Evolutionary conservation across 2,329 filamentous ascomycete genomes (phyloP).

Genomic region (Colletotrichum sp.): DNA sequence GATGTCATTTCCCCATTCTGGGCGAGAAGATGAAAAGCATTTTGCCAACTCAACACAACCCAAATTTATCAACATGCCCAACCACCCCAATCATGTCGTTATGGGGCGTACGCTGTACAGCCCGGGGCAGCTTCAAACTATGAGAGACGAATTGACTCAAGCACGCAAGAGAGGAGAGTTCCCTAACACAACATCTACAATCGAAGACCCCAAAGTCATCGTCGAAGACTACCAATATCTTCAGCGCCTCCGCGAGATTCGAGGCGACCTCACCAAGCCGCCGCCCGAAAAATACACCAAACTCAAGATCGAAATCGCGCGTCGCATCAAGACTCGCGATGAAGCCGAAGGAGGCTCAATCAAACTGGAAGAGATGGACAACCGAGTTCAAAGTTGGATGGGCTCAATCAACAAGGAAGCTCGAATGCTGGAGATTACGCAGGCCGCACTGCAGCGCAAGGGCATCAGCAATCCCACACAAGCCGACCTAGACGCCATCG

Average conservation of each 20-base stretch:
- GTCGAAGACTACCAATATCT: background rate
- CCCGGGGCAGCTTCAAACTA: no score
- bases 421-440: conserved; percentile 18
- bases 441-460: conserved; percentile 9
- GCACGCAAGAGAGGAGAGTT: background rate
- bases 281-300: conserved; percentile 29
- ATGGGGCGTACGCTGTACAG: no score
- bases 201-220: background rate
- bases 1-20: background rate
- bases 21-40: fast-evolving
- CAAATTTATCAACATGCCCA: no score
- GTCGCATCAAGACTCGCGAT: conserved; percentile 41
- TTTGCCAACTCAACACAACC: fast-evolving
- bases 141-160: no score
- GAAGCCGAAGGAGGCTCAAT: conserved; percentile 24
- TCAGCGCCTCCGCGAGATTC: no score
- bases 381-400: conserved; percentile 17
- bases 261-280: no score
- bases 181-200: fast-evolving
- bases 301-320: conserved; percentile 35
- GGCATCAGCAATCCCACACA: conserved; percentile 18
- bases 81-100: no score
- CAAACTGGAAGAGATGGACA: background rate
- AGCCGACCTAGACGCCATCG: conserved; percentile 14
- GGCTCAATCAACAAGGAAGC: conserved; percentile 7